Conservation (phyloP, 768 basidiomycete species). For the Hypholoma fasciculare region DNA sequence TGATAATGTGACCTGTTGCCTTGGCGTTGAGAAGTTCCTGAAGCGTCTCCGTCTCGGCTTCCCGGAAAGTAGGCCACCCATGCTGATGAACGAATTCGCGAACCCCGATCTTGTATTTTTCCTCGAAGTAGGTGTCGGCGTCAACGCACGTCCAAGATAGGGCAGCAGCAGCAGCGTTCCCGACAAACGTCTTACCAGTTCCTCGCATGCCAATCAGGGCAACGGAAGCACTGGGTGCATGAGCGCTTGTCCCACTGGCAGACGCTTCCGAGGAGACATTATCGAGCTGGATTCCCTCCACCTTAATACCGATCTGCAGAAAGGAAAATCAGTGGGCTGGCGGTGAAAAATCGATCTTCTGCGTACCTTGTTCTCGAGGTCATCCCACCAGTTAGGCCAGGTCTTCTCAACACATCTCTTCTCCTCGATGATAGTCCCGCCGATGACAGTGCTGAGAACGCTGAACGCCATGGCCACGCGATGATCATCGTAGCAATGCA, state of each 20-base stretch:
- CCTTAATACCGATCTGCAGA: conserved; percentile 80
- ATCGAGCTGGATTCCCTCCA: conserved; percentile 81
- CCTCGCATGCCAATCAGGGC: conserved; percentile 96
- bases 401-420: conserved; percentile 99
- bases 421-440: conserved; percentile 86
- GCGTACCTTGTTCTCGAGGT: conserved; percentile 87
- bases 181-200: conserved; percentile 91
- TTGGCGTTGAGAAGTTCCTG: conserved; percentile 63
- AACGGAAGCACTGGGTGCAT: conserved; percentile 53
- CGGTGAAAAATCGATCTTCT: background rate
- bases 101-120: conserved; percentile 59
- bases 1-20: conserved; percentile 70
- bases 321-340: background rate
- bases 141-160: conserved; percentile 78
- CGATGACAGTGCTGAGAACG: conserved; percentile 75
- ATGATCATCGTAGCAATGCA: conserved; percentile 98
- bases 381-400: conserved; percentile 99
- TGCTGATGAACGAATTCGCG: conserved; percentile 76
- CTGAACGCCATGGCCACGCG: conserved; percentile 99
- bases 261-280: conserved; percentile 39
- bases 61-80: conserved; percentile 91
- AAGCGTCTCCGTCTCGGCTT: conserved; percentile 71
- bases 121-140: conserved; percentile 79
- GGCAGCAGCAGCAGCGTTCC: conserved; percentile 69
- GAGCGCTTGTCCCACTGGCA: conserved; percentile 34